Conservation (phyloP, 1,284 basidiomycete genomes). For the Apiotrichum sp. region DNA sequence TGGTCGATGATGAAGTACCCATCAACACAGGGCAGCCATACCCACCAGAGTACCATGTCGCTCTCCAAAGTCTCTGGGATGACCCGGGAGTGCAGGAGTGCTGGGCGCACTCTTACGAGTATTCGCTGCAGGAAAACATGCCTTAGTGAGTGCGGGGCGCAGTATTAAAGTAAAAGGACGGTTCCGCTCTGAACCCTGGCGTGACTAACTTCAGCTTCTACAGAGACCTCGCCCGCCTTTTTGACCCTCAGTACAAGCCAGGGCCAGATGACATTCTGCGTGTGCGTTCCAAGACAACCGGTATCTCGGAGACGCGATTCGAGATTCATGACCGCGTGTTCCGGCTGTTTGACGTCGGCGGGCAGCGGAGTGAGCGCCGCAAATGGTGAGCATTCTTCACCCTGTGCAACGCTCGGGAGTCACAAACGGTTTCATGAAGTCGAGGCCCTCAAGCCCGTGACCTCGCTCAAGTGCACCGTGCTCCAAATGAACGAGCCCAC, state of each 20-base stretch:
- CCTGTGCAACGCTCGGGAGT: no score
- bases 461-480: constrained; percentile 42
- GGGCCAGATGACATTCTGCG: constrained; percentile 76
- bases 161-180: no score
- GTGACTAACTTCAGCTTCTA: constrained; percentile 57
- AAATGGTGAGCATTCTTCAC: constrained; percentile 57
- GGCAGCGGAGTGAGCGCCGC: constrained; percentile 86
- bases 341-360: constrained; percentile 88
- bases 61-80: constrained; percentile 68
- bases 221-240: constrained; percentile 70
- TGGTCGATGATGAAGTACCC: constrained; percentile 64
- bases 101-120: constrained; percentile 71
- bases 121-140: constrained; percentile 74
- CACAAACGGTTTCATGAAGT: no score
- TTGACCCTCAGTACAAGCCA: constrained; percentile 63
- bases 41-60: constrained; percentile 58
- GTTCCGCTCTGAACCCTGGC: no score
- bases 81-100: constrained; percentile 70
- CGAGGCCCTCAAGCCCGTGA: no score
- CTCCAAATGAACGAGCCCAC: no score
- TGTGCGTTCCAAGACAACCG: constrained; percentile 67
- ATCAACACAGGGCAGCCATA: constrained; percentile 74
- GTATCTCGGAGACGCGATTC: constrained; percentile 91
- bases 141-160: constrained; percentile 50
- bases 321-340: constrained; percentile 45